Conservation (phyloP, 129 eudicot species). For the Chrysanthemum lavandulifolium region DNA sequence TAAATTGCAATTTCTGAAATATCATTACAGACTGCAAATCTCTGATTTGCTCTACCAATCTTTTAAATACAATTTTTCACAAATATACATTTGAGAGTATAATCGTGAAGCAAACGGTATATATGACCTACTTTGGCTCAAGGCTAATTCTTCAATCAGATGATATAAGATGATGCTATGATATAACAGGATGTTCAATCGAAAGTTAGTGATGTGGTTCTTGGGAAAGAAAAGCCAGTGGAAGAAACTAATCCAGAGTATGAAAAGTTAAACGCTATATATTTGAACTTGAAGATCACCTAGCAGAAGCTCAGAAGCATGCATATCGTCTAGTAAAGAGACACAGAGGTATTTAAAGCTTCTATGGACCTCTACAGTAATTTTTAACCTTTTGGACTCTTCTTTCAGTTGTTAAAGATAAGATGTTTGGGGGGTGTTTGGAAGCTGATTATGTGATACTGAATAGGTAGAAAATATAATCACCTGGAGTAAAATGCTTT, state of each 20-base stretch:
- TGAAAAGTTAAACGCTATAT: constrained; percentile 77
- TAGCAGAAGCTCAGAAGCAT: constrained; percentile 97
- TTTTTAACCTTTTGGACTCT: not conserved
- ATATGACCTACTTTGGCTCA: not conserved
- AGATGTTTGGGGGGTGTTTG: not conserved
- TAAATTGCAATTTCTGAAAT: not conserved
- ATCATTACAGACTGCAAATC: not conserved
- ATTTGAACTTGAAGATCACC: constrained; percentile 94
- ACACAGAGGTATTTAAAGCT: constrained; percentile 62
- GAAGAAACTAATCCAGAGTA: constrained; percentile 93
- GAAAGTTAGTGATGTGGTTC: constrained; percentile 94
- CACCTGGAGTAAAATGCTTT: too few species aligned
- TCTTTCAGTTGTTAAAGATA: not conserved
- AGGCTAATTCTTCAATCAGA: constrained; percentile 4
- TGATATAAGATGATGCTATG: constrained; percentile 12
- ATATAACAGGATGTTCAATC: constrained; percentile 86
- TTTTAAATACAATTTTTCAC: not conserved
- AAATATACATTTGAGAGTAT: not conserved
- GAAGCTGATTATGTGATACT: not conserved
- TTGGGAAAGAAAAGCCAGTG: constrained; percentile 94
- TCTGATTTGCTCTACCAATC: not conserved
- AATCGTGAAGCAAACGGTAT: not conserved
- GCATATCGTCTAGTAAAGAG: constrained; percentile 92
- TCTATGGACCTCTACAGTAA: not conserved
- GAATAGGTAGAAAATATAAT: too few species aligned